Base-by-base conservation (phyloP, 2,329 filamentous ascomycete genomes). In the Monosporascus sp. region DNA sequence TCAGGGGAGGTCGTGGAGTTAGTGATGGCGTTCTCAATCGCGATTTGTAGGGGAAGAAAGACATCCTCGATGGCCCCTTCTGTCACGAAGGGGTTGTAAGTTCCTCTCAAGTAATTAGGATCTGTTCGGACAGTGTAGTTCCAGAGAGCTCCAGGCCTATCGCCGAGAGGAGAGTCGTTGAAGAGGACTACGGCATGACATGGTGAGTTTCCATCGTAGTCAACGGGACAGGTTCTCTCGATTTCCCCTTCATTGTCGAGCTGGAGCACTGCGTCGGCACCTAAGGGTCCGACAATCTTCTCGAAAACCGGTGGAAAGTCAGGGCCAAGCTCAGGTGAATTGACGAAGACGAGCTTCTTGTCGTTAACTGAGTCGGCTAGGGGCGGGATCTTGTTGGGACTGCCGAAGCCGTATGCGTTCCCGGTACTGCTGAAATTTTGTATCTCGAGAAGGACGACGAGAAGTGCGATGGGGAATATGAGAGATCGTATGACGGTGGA, bases 101-200 rank as follows among this genome's bases (percentile, higher is more conserved):
- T 73, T 74, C 8, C 63, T 64, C 16, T 81, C 80, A 45, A 88
- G 74, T 1, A 78, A 75, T 4, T 61, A 52, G 79, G 82, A 64
- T 91, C 88, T 2, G 82, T 82, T 51, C 86, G 74, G 17, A 91
- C 73, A 0, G 86, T 88, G 65, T 91, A 91, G 68, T 90, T 90
- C 88, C 88, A 91, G 11, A 60, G 54, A 6, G 61, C 63, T 3
- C 61, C 59, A 17, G 45, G 60, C 0, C 49, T 40, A 26, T 85
- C 85, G 66, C 89, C 83, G 0, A 71, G 76, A 0, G 87, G 86
- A 2, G 87, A 90, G 1, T 84, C 84, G 52, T 84, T 75, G 67
- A 95, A 92, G 7, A 85, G 78, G 3, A 86, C 82, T 3, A 87
- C 90, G 7, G 83, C 88, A 65, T 85, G 90, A 70, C 90, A 94